Evolutionary conservation across 106 monocot genomes (phyloP).

Genomic region (Dioscorea dumetorum): DNA sequence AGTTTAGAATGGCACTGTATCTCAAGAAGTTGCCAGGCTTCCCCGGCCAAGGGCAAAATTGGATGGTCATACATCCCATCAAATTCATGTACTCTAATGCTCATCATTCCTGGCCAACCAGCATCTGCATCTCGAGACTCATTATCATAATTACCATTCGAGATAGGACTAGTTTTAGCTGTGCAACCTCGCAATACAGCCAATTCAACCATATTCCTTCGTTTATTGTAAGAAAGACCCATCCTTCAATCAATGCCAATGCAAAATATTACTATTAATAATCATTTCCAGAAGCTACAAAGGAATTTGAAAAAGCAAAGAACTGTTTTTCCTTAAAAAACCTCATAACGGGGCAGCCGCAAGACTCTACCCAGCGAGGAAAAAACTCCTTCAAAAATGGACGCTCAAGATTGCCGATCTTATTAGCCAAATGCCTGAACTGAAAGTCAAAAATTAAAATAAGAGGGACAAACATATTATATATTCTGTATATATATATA

Average conservation of each 20-base stretch:
- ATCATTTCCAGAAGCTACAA: no score
- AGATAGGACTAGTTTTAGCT: constrained; percentile 15
- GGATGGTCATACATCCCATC: constrained; percentile 97
- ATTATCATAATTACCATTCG: constrained; percentile 21
- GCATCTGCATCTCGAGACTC: constrained; percentile 51
- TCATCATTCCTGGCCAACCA: constrained; percentile 99
- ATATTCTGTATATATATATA: no score
- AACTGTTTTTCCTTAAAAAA: constrained; percentile 4
- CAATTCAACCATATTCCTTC: constrained; percentile 85
- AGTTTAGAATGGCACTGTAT: constrained; percentile 93
- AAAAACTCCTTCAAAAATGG: constrained; percentile 98
- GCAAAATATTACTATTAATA: no score
- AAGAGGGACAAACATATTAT: neutral
- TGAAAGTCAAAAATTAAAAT: constrained; percentile 28
- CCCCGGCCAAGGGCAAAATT: constrained; percentile 72
- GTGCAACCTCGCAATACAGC: constrained; percentile 81
- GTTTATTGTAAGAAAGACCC: constrained; percentile 86
- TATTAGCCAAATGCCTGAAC: constrained; percentile 93
- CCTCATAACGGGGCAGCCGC: constrained; percentile 89
- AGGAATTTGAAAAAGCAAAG: no score
- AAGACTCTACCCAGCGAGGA: constrained; percentile 91
- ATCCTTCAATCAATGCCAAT: constrained; percentile 30
- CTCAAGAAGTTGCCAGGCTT: constrained; percentile 80
- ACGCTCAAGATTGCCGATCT: constrained; percentile 89
- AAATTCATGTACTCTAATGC: constrained; percentile 90